Percentiles rank a stretch among this genome's conserved stretches.
These are phyloP conservation scores for Mucuna pruriens DNA, from an alignment of 306 rosid genomes.

Conservation along the genomic window DNA sequence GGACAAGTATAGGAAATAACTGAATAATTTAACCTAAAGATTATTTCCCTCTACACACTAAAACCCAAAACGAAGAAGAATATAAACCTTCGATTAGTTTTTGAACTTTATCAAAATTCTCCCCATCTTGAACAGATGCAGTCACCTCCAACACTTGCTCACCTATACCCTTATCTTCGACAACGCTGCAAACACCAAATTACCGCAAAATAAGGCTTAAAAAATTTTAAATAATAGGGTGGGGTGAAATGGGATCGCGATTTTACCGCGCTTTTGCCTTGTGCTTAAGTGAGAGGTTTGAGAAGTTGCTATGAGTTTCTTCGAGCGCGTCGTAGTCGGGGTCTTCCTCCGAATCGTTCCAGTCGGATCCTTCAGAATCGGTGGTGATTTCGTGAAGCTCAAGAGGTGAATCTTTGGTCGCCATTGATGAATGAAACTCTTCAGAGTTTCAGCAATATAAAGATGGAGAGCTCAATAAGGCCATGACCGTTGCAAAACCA, in stretches of 20 bases:
- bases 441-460: neutral
- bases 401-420: conserved; percentile 14
- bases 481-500: neutral
- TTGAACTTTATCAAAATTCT: conserved; percentile 48
- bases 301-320: conserved; percentile 51
- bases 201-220: neutral
- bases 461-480: too few species aligned
- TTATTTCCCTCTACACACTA: neutral
- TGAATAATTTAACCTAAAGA: too few species aligned
- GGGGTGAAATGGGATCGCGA: neutral
- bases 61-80: neutral
- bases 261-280: conserved; percentile 50
- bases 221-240: conserved; percentile 12
- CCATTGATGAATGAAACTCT: conserved; percentile 46
- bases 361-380: conserved; percentile 51
- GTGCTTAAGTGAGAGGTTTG: conserved; percentile 55
- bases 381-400: conserved; percentile 20
- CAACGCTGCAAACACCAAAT: conserved; percentile 48
- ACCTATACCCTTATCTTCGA: conserved; percentile 18
- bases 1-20: too few species aligned
- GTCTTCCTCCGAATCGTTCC: conserved; percentile 55
- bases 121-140: conserved; percentile 42
- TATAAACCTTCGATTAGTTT: conserved; percentile 58
- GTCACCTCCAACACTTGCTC: conserved; percentile 37
- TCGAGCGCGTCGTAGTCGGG: conserved; percentile 47